These are phyloP conservation scores for Rhododendron ferrugineum DNA, from an alignment of 148 eudicot species.

Conservation along the genomic window DNA sequence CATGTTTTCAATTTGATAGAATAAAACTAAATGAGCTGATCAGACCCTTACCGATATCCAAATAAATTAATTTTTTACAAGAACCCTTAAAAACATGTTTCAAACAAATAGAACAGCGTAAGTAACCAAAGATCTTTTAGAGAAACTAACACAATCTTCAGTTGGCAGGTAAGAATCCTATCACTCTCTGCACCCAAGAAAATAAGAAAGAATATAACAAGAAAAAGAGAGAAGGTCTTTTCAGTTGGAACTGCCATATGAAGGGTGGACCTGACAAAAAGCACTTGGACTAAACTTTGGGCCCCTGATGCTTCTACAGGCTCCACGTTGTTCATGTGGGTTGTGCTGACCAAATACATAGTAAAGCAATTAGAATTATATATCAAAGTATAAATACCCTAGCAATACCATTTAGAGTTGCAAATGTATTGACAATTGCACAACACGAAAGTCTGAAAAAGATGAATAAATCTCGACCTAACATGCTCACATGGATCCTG, in stretches of 20 bases:
- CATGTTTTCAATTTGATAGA: no score
- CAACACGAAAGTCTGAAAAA: background rate
- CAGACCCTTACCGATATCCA: no score
- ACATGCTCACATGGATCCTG: background rate
- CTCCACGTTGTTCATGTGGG: background rate
- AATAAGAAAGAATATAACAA: background rate
- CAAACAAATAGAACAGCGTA: no score
- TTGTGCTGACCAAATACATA: background rate
- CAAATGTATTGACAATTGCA: background rate
- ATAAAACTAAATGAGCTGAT: no score
- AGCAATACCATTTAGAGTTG: slow-evolving; percentile 2
- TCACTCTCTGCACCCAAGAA: background rate
- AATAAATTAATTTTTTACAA: no score
- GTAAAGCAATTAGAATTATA: background rate
- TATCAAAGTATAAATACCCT: background rate
- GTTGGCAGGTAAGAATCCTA: background rate
- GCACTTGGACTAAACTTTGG: slow-evolving; percentile 6
- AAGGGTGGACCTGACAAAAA: background rate
- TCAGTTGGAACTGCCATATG: background rate
- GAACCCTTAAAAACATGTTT: no score
- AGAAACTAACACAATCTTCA: background rate
- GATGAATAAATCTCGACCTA: background rate
- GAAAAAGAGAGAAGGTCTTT: background rate
- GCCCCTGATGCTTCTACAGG: slow-evolving; percentile 7
- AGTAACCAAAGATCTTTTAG: background rate